Conservation (phyloP, 2,329 filamentous ascomycete genomes). For the Graphilbum sp. region DNA sequence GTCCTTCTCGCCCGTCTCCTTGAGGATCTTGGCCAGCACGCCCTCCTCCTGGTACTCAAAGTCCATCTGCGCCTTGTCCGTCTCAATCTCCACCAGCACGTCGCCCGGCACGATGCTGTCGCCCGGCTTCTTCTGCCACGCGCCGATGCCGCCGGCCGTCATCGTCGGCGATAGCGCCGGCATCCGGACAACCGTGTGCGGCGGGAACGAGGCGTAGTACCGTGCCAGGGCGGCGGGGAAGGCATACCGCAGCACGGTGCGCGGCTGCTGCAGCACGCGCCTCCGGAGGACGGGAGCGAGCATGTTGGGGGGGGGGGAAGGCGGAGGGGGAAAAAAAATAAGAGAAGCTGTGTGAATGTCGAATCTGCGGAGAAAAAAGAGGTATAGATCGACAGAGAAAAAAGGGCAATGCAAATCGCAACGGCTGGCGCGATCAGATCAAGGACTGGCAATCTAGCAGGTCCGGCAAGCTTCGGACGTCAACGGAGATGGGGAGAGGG, state of each 20-base stretch:
- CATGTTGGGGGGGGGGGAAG: slow-evolving; percentile 25
- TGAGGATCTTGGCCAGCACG: slow-evolving; percentile 75
- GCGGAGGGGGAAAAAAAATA: background rate
- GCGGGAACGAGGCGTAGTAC: slow-evolving; percentile 71
- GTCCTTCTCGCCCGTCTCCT: slow-evolving; percentile 87
- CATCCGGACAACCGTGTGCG: slow-evolving; percentile 94
- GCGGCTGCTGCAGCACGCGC: slow-evolving; percentile 36
- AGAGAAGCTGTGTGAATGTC: no score
- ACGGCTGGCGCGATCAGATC: background rate
- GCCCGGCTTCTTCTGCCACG: slow-evolving; percentile 95
- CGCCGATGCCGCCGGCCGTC: slow-evolving; percentile 88
- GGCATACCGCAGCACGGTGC: slow-evolving; percentile 31
- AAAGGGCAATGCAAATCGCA: background rate
- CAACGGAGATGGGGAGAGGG: background rate
- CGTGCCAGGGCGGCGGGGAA: slow-evolving; percentile 39
- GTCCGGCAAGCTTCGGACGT: background rate
- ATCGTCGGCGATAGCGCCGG: slow-evolving; percentile 95
- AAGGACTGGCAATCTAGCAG: background rate
- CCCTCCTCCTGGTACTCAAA: slow-evolving; percentile 87
- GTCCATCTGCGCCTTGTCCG: slow-evolving; percentile 89
- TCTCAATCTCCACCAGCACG: slow-evolving; percentile 85
- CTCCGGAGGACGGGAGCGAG: slow-evolving; percentile 47
- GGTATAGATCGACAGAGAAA: background rate
- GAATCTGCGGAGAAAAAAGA: background rate
- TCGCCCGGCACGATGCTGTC: slow-evolving; percentile 80